phyloP scores from a whole-genome alignment of 768 basidiomycete genomes.

The Pleurotus pulmonarius region DNA sequence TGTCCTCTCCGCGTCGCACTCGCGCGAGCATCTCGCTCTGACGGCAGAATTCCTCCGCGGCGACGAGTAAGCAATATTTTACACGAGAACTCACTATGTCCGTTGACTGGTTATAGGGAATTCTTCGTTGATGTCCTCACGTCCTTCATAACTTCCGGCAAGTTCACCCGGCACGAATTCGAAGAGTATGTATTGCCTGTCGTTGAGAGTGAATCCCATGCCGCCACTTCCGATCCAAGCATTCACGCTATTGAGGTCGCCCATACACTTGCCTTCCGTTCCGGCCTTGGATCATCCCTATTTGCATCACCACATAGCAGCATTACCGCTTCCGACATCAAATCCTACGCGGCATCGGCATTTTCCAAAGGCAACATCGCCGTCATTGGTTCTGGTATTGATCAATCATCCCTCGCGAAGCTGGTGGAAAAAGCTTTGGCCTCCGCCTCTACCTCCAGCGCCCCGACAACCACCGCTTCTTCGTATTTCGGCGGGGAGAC shows the following conservation, averaged over 20 bases:
- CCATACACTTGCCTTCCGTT: conserved; percentile 89
- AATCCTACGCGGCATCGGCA: conserved; percentile 65
- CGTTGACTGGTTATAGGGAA: conserved; percentile 39
- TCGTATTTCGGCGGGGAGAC: conserved; percentile 83
- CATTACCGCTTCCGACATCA: conserved; percentile 66
- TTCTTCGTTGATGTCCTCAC: conserved; percentile 91
- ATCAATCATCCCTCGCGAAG: conserved; percentile 60
- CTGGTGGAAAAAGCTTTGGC: conserved; percentile 72
- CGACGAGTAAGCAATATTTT: conserved; percentile 76
- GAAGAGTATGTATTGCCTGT: conserved; percentile 70
- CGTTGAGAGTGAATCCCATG: conserved; percentile 64
- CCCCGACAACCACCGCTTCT: conserved; percentile 29
- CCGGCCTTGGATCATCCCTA: conserved; percentile 87
- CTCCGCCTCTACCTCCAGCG: conserved; percentile 33
- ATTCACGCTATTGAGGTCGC: conserved; percentile 81
- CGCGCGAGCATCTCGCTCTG: conserved; percentile 87
- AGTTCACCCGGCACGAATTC: conserved; percentile 77
- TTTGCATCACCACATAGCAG: conserved; percentile 67
- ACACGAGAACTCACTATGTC: neutral
- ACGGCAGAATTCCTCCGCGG: conserved; percentile 94
- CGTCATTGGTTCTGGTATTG: conserved; percentile 85
- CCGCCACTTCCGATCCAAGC: conserved; percentile 57
- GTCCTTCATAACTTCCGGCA: conserved; percentile 78
- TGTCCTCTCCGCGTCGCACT: conserved; percentile 77
- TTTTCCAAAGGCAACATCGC: conserved; percentile 82